phyloP scores from a whole-genome alignment of 2,329 filamentous ascomycete species.

The Helicocarpus griseus region DNA sequence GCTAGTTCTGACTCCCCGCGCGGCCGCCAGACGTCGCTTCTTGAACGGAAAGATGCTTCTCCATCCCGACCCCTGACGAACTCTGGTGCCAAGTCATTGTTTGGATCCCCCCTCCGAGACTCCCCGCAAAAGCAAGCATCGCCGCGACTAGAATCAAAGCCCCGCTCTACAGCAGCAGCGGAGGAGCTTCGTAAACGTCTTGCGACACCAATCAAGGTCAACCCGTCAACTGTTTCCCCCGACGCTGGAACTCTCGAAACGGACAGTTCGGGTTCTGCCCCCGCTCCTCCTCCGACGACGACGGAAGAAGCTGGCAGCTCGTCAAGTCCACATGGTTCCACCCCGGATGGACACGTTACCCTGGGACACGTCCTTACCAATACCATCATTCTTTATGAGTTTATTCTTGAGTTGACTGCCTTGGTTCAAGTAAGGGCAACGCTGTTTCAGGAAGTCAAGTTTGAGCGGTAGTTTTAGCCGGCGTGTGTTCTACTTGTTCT shows the following conservation, averaged over 20 bases:
- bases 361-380: constrained; percentile 74
- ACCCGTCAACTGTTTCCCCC: neutral
- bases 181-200: constrained; percentile 26
- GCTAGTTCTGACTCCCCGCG: constrained; percentile 15
- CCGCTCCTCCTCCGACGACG: too few species aligned
- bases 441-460: constrained; percentile 66
- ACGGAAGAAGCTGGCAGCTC: constrained; percentile 3
- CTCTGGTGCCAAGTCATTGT: constrained; percentile 8
- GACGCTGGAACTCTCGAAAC: neutral
- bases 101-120: constrained; percentile 17
- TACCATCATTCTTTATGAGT: constrained; percentile 68
- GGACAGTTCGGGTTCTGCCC: neutral
- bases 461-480: constrained; percentile 24
- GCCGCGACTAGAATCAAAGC: constrained; percentile 6
- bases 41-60: constrained; percentile 10
- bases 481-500: neutral
- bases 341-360: constrained; percentile 43
- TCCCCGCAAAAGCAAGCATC: constrained; percentile 10
- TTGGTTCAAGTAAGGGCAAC: constrained; percentile 65
- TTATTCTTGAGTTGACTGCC: constrained; percentile 66
- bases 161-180: constrained; percentile 16
- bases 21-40: constrained; percentile 16
- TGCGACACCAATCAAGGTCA: constrained; percentile 22
- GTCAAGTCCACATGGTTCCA: constrained; percentile 7
- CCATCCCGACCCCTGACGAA: constrained; percentile 12